These are phyloP conservation scores for Calycina marina DNA, from an alignment of 2,329 filamentous ascomycete genomes.

Conservation along the genomic window DNA sequence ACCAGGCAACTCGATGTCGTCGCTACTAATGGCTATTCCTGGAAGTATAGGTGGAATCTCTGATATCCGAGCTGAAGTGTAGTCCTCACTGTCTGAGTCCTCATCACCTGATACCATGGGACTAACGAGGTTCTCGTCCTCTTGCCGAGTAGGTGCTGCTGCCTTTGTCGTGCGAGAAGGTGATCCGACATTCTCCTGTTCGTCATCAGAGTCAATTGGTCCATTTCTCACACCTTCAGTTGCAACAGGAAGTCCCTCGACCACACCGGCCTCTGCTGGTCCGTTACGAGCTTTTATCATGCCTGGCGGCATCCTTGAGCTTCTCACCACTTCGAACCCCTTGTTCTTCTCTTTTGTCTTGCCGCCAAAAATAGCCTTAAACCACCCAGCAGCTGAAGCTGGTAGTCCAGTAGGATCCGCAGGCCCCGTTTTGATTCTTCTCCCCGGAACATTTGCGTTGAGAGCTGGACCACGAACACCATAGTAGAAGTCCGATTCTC, in stretches of 20 bases:
- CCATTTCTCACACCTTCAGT: conserved; percentile 28
- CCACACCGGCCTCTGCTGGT: conserved; percentile 51
- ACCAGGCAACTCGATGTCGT: conserved; percentile 35
- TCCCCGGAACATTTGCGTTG: conserved; percentile 63
- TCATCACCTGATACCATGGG: conserved; percentile 26
- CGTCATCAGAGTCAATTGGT: conserved; percentile 50
- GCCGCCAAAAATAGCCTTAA: conserved; percentile 62
- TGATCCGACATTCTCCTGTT: conserved; percentile 26
- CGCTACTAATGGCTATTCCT: conserved; percentile 33
- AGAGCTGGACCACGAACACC: conserved; percentile 79
- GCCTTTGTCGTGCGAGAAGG: conserved; percentile 5
- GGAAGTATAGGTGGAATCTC: conserved; percentile 42
- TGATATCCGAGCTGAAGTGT: conserved; percentile 28
- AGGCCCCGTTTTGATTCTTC: conserved; percentile 83
- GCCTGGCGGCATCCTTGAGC: conserved; percentile 68
- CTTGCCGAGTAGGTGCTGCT: conserved; percentile 8
- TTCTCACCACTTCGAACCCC: conserved; percentile 92
- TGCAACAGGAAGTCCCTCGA: conserved; percentile 50
- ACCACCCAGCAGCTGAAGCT: conserved; percentile 79
- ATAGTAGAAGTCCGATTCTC: conserved; percentile 96
- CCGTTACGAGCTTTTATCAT: conserved; percentile 41
- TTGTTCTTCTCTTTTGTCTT: conserved; percentile 92
- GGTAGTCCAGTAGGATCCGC: conserved; percentile 89
- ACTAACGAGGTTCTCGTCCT: conserved; percentile 17
- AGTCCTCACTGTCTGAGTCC: conserved; percentile 29